phyloP scores from a whole-genome alignment of 345 rosid genomes.

The Garcia nutans region DNA sequence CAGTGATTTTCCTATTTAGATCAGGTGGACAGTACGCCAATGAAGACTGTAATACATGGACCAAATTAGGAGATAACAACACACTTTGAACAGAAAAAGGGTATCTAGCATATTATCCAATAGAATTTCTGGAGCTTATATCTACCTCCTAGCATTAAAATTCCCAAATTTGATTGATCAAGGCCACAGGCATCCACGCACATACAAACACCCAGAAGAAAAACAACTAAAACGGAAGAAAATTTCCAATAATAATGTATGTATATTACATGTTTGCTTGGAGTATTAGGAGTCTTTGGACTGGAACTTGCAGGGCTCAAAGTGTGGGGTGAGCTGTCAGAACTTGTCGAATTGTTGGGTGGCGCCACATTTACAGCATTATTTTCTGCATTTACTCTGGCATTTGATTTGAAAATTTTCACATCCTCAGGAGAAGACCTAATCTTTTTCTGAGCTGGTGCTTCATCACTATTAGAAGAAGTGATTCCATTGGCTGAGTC shows the following conservation, averaged over 20 bases:
- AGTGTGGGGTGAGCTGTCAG: slow-evolving; percentile 33
- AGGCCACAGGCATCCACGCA: neutral
- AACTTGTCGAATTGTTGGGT: slow-evolving; percentile 36
- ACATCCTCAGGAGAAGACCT: slow-evolving; percentile 37
- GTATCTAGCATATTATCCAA: neutral
- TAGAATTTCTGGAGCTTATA: neutral
- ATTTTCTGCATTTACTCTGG: slow-evolving; percentile 18
- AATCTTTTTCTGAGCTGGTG: slow-evolving; percentile 32
- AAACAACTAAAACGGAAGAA: slow-evolving; percentile 2
- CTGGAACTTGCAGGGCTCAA: slow-evolving; percentile 34
- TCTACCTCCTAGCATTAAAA: neutral
- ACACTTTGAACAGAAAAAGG: slow-evolving; percentile 6
- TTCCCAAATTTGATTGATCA: neutral
- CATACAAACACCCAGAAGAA: neutral
- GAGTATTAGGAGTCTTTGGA: slow-evolving; percentile 34
- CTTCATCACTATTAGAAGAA: slow-evolving; percentile 36
- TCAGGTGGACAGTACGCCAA: slow-evolving; percentile 70
- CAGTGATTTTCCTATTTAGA: slow-evolving; percentile 72
- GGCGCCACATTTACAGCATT: slow-evolving; percentile 21
- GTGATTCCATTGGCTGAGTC: slow-evolving; percentile 21
- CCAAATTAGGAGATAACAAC: slow-evolving; percentile 11
- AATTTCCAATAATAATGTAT: neutral
- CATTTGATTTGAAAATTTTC: slow-evolving; percentile 19
- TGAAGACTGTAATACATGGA: slow-evolving; percentile 40
- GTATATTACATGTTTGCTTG: slow-evolving; percentile 50